Conservation (phyloP, 495 filamentous ascomycete genomes). For the Podospora sp. region DNA sequence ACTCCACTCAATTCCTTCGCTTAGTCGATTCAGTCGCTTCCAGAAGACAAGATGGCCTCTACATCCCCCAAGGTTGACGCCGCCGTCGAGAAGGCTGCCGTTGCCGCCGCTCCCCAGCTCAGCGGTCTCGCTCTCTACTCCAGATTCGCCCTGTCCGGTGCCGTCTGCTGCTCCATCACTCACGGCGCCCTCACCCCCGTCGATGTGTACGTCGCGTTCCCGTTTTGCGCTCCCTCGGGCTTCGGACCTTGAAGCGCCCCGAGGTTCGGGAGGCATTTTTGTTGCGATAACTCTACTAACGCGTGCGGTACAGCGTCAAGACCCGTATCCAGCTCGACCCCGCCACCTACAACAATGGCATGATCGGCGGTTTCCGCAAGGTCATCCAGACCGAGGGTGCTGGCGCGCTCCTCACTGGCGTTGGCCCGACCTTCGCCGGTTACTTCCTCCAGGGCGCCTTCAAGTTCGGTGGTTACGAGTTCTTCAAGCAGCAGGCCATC, state of each 20-base stretch:
- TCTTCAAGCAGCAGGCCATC: conserved; percentile 94
- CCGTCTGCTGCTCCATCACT: conserved; percentile 91
- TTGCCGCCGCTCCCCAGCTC: conserved; percentile 37
- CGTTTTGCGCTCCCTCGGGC: background rate
- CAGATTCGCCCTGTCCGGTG: conserved; percentile 89
- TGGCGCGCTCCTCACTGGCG: conserved; percentile 84
- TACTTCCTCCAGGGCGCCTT: conserved; percentile 95
- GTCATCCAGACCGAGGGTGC: conserved; percentile 84
- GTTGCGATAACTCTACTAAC: conserved; percentile 20
- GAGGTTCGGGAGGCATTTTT: background rate
- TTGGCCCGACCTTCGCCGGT: conserved; percentile 83
- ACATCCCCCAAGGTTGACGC: conserved; percentile 43
- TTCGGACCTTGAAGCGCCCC: conserved; percentile 15
- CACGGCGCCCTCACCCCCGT: conserved; percentile 91
- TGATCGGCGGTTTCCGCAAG: conserved; percentile 84
- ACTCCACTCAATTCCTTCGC: conserved; percentile 38
- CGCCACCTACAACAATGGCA: conserved; percentile 82
- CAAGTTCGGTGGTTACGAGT: conserved; percentile 95
- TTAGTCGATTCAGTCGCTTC: conserved; percentile 16
- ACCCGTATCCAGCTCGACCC: conserved; percentile 94
- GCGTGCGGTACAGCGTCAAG: conserved; percentile 70
- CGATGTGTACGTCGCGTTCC: conserved; percentile 80
- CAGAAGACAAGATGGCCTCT: conserved; percentile 29
- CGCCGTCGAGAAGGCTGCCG: conserved; percentile 37
- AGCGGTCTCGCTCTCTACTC: conserved; percentile 66